Evolutionary conservation across 305 asterid genomes (phyloP).

Genomic region (Plantago coronopus): DNA sequence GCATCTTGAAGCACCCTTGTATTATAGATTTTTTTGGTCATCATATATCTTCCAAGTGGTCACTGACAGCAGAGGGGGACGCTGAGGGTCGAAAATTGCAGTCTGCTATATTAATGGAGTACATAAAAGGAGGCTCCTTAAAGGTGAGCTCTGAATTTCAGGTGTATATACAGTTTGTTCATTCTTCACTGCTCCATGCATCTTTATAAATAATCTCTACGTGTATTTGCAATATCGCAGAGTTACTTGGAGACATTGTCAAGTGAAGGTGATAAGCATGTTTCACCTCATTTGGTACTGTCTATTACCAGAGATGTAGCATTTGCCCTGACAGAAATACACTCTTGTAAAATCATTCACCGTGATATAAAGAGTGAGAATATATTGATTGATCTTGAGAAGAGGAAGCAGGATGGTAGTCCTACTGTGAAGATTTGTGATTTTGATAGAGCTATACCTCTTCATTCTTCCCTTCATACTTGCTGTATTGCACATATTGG

Average conservation of each 20-base stretch:
- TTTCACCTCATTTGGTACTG: constrained; percentile 40
- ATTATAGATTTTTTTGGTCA: constrained; percentile 80
- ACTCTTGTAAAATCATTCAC: constrained; percentile 66
- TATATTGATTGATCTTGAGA: constrained; percentile 65
- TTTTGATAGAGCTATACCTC: constrained; percentile 85
- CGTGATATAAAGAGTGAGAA: constrained; percentile 89
- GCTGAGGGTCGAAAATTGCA: constrained; percentile 46
- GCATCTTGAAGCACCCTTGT: constrained; percentile 71
- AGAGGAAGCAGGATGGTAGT: constrained; percentile 57
- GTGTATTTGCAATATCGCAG: constrained; percentile 37
- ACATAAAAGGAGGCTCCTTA: constrained; percentile 81
- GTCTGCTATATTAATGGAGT: constrained; percentile 78
- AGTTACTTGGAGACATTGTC: constrained; percentile 61
- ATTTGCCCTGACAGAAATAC: constrained; percentile 56
- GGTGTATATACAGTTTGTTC: background rate
- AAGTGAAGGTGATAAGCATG: constrained; percentile 52
- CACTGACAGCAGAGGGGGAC: constrained; percentile 42
- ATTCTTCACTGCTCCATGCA: background rate
- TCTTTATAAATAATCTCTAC: constrained; percentile 15
- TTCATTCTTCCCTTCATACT: constrained; percentile 59
- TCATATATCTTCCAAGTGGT: constrained; percentile 83
- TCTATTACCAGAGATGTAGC: constrained; percentile 62
- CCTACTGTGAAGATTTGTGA: constrained; percentile 85
- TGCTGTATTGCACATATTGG: constrained; percentile 91
- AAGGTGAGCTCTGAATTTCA: constrained; percentile 41